Conservation (phyloP, 306 rosid genomes). For the Cucurbita argyrosperma region DNA sequence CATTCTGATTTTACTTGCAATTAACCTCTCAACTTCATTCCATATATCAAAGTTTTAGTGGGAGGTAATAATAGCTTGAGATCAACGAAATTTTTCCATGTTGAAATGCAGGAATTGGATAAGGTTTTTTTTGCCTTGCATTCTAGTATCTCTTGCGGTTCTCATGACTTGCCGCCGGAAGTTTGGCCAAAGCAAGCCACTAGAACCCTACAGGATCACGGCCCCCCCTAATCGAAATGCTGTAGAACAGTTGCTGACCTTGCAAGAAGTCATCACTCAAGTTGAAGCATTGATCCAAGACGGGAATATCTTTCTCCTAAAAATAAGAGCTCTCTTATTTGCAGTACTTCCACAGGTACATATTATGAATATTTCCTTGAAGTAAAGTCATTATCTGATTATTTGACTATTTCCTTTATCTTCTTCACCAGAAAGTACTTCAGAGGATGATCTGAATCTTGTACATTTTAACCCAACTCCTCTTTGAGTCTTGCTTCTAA, state of each 20-base stretch:
- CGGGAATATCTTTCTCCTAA: conserved; percentile 70
- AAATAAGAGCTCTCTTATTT: conserved; percentile 74
- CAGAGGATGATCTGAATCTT: background rate
- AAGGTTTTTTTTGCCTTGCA: conserved; percentile 51
- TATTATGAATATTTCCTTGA: background rate
- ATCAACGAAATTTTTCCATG: background rate
- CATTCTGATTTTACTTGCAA: background rate
- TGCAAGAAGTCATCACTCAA: conserved; percentile 77
- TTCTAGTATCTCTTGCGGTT: conserved; percentile 35
- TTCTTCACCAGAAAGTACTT: background rate
- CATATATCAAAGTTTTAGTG: background rate
- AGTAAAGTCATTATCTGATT: background rate
- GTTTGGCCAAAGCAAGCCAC: conserved; percentile 38
- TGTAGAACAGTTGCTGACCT: conserved; percentile 70
- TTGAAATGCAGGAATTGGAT: conserved; percentile 71
- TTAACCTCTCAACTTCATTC: background rate
- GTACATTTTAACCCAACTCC: background rate
- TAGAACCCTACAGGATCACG: conserved; percentile 50
- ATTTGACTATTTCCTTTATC: background rate
- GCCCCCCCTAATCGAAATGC: conserved; percentile 64
- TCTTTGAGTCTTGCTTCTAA: background rate
- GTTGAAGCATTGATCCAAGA: conserved; percentile 63
- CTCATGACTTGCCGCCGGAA: conserved; percentile 60
- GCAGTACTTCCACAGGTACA: conserved; percentile 72
- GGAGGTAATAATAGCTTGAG: background rate